phyloP scores from a whole-genome alignment of 495 filamentous ascomycete species.

The Talaromyces trachyspermus region DNA sequence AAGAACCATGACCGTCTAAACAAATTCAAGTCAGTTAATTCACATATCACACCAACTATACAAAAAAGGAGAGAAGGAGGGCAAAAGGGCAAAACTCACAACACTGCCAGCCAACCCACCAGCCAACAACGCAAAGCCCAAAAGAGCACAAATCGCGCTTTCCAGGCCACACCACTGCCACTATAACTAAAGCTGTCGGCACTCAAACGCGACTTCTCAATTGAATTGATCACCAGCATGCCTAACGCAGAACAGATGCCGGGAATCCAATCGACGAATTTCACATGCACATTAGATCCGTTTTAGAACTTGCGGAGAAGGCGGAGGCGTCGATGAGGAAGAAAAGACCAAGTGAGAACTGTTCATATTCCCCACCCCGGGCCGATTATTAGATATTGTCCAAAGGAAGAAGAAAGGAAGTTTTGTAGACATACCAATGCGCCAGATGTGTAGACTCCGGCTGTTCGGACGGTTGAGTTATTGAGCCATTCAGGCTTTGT shows the following conservation, averaged over 20 bases:
- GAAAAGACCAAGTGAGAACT: conserved; percentile 99
- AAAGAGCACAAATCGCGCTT: conserved; percentile 86
- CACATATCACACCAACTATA: background rate
- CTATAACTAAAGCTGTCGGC: conserved; percentile 83
- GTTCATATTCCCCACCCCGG: conserved; percentile 7
- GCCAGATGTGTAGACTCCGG: conserved; percentile 79
- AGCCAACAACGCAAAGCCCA: conserved; percentile 90
- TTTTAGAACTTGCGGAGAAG: conserved; percentile 76
- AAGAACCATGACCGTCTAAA: conserved; percentile 72
- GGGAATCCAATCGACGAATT: conserved; percentile 97
- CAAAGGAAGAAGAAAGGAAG: background rate
- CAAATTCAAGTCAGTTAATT: conserved; percentile 6
- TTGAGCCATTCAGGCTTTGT: conserved; percentile 84
- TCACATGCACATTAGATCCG: conserved; percentile 77
- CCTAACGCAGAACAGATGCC: conserved; percentile 88
- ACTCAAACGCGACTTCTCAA: conserved; percentile 84
- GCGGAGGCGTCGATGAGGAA: conserved; percentile 86
- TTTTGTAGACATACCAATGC: conserved; percentile 58
- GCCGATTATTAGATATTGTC: conserved; percentile 15
- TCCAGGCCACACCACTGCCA: conserved; percentile 87
- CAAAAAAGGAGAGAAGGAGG: background rate
- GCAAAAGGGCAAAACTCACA: conserved; percentile 26
- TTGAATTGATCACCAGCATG: conserved; percentile 98
- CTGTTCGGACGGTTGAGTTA: conserved; percentile 70
- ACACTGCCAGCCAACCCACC: conserved; percentile 91